Percentiles rank a stretch among this genome's conserved stretches.
Evolutionary conservation across 2,329 filamentous ascomycete genomes (phyloP).

Genomic region (Knufia petricola): DNA sequence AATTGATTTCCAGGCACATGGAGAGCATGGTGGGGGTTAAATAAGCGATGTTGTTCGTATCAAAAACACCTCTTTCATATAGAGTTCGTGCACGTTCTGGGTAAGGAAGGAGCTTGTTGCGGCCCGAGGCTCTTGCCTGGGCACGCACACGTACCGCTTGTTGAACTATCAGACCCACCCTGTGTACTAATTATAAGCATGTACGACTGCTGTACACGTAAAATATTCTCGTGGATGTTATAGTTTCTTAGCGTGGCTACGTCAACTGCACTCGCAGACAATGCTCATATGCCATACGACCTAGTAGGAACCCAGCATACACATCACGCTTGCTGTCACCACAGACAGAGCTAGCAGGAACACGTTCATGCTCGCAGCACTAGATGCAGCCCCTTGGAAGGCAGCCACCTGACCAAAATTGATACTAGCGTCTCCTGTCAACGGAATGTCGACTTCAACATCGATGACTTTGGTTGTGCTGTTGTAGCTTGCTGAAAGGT

Average conservation of each 20-base stretch:
- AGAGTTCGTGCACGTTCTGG: not conserved
- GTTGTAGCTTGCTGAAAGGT: constrained; percentile 14
- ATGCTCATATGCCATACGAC: too few relatives aligned
- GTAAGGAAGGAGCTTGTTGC: not conserved
- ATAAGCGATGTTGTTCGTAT: too few relatives aligned
- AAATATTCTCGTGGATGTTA: too few relatives aligned
- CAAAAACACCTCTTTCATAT: not conserved
- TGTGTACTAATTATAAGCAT: too few relatives aligned
- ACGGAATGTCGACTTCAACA: constrained; percentile 21
- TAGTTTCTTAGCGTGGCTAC: too few relatives aligned
- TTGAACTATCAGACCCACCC: too few relatives aligned
- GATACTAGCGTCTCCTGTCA: constrained; percentile 21
- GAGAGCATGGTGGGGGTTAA: not conserved
- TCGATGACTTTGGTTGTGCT: constrained; percentile 20
- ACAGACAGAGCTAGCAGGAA: not conserved
- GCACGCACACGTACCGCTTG: too few relatives aligned
- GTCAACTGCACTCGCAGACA: too few relatives aligned
- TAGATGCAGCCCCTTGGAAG: not conserved
- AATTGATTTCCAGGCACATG: not conserved
- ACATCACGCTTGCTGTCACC: not conserved
- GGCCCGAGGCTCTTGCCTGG: not conserved
- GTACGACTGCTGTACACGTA: too few relatives aligned
- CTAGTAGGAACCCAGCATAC: not conserved
- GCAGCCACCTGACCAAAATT: not conserved
- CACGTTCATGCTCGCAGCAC: not conserved